phyloP scores from a whole-genome alignment of 306 rosid species.

The Medicago ruthenica region DNA sequence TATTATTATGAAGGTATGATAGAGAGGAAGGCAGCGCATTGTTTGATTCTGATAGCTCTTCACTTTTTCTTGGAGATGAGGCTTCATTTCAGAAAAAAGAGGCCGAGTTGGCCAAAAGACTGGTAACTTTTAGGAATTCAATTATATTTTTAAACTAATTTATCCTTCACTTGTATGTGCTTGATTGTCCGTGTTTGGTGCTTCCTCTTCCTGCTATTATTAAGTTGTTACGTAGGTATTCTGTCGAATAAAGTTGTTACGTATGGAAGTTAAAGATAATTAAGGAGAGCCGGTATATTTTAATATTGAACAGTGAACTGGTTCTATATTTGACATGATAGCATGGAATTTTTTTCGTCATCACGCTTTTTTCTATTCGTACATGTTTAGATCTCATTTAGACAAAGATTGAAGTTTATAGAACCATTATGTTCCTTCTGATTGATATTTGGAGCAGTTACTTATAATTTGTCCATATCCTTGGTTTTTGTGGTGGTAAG shows the following conservation, averaged over 20 bases:
- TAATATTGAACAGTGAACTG: conserved; percentile 12
- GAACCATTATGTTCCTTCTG: not conserved
- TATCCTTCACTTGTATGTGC: conserved; percentile 24
- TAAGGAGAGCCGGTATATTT: conserved; percentile 18
- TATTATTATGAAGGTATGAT: conserved; percentile 74
- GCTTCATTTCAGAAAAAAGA: conserved; percentile 96
- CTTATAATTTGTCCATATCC: conserved; percentile 5
- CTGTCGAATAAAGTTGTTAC: conserved; percentile 1
- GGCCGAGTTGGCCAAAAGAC: conserved; percentile 94
- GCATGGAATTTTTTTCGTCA: not conserved
- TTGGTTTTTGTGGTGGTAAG: conserved; percentile 19
- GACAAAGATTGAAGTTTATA: conserved; percentile 13
- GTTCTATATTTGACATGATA: conserved; percentile 3
- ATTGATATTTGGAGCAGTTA: conserved; percentile 25
- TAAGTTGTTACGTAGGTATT: conserved; percentile 21
- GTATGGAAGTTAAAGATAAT: conserved; percentile 24
- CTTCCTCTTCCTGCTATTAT: conserved; percentile 17
- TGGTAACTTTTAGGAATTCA: conserved; percentile 60
- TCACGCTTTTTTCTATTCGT: not conserved
- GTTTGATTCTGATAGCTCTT: conserved; percentile 81
- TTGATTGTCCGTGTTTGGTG: conserved; percentile 1
- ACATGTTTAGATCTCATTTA: conserved; percentile 24
- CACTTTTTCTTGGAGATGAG: conserved; percentile 82
- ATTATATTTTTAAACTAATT: conserved; percentile 23
- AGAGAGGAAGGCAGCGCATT: conserved; percentile 92